Evolutionary conservation across 2,329 filamentous ascomycete species (phyloP), one percentile per base, ranked within the genome.

Genomic region (Xylariomycetidae sp.): DNA sequence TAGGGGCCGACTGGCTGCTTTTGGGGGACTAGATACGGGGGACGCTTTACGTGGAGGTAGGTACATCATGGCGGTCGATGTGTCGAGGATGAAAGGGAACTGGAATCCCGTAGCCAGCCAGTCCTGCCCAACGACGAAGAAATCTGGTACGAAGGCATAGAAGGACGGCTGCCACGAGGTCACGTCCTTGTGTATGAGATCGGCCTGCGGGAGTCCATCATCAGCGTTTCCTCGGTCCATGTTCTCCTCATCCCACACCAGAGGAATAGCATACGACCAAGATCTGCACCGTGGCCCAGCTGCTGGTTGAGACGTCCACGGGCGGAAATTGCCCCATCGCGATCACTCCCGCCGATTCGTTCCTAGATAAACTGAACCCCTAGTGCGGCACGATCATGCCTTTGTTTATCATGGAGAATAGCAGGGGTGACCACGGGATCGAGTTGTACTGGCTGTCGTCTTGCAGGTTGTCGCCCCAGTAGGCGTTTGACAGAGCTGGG

Each of bases 121-220:
- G n/a, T n/a, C n/a, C n/a, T n/a, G n/a, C n/a, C n/a, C n/a, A n/a
- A n/a, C n/a, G n/a, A n/a, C n/a, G 38, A 72, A 57, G 3, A 69
- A 70, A 35, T 71, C 67, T 1, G 67, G 66, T 30, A 73, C 55
- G 36, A 74, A 63, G 13, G 71, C 73, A 45, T 75, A 75, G 49
- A 70, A 74, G 3, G 70, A 72, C 38, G 68, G 67, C 37, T 63
- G 51, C 52, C 56, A 69, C 1, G 64, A 53, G 5, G 66, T 64
- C 5, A 51, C 49, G 4, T 48, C 49, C 6, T 48, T 37, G 11
- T 52, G 33, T 17, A 52, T 58, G 20, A 74, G 53, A 30, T 67
- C 66, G 26, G 67, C 64, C 70, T 74, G 30, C 15, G 18, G 0
- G 16, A 18, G 16, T 25, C 12, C 8, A 17, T 27, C 3, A 27